Evolutionary conservation across 2,329 filamentous ascomycete genomes (phyloP).

Genomic region (Alternaria triticina): DNA sequence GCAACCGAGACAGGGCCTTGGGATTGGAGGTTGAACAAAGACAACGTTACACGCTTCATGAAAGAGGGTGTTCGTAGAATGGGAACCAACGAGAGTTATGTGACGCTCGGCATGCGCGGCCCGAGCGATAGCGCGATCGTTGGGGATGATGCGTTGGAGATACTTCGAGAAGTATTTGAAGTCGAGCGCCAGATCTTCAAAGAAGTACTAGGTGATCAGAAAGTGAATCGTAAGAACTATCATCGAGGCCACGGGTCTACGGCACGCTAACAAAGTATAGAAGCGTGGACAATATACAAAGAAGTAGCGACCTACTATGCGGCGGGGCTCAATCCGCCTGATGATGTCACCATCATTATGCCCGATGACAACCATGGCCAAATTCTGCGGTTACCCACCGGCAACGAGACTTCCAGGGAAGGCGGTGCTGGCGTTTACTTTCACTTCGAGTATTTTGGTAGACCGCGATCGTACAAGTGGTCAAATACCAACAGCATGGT

Average conservation of each 20-base stretch:
- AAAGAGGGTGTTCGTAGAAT: constrained; percentile 46
- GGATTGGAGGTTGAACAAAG: constrained; percentile 38
- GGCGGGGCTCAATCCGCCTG: constrained; percentile 64
- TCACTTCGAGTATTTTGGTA: constrained; percentile 66
- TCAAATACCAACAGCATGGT: constrained; percentile 69
- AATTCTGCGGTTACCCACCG: constrained; percentile 64
- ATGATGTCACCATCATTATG: constrained; percentile 71
- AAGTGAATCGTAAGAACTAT: constrained; percentile 19
- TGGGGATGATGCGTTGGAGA: constrained; percentile 22
- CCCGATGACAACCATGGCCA: constrained; percentile 73
- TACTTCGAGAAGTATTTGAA: constrained; percentile 23
- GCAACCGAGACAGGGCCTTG: constrained; percentile 26
- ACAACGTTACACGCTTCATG: constrained; percentile 34
- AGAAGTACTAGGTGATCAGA: constrained; percentile 15
- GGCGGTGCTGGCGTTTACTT: constrained; percentile 70
- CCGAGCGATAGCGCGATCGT: constrained; percentile 64
- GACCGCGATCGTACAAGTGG: constrained; percentile 61
- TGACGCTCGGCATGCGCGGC: constrained; percentile 71
- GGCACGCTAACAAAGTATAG: constrained; percentile 58
- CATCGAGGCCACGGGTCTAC: too few species aligned
- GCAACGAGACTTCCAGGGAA: constrained; percentile 60
- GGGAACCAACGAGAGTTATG: constrained; percentile 68
- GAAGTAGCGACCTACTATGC: constrained; percentile 72
- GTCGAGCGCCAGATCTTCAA: constrained; percentile 17
- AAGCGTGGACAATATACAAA: neutral